Evolutionary conservation across 306 rosid genomes (phyloP).

Genomic region (Benincasa hispida): DNA sequence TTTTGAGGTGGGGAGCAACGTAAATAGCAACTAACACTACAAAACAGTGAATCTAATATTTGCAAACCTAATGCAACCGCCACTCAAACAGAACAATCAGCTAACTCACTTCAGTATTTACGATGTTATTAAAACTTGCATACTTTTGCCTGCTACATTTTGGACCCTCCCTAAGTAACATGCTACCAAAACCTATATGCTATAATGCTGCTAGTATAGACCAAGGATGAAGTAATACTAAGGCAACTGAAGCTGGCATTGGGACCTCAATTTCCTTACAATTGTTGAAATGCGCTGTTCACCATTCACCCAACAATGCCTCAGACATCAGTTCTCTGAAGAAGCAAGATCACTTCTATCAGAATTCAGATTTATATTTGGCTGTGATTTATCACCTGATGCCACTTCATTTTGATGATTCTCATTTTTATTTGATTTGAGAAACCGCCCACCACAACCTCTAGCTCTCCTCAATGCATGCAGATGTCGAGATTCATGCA

Average conservation of each 20-base stretch:
- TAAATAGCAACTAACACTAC: constrained; percentile 11
- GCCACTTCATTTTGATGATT: constrained; percentile 35
- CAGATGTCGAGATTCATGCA: constrained; percentile 88
- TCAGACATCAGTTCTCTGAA: constrained; percentile 34
- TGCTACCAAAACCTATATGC: constrained; percentile 48
- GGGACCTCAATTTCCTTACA: constrained; percentile 15
- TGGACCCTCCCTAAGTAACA: constrained; percentile 37
- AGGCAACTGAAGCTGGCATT: constrained; percentile 19
- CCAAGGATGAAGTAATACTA: constrained; percentile 24
- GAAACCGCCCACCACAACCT: constrained; percentile 91
- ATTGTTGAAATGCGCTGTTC: constrained; percentile 6
- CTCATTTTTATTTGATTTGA: constrained; percentile 66
- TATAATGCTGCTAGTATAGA: constrained; percentile 26
- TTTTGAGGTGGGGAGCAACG: constrained; percentile 11
- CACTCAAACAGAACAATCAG: constrained; percentile 24
- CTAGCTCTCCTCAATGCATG: constrained; percentile 81
- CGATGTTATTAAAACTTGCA: constrained; percentile 9
- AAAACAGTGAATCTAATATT: constrained; percentile 22
- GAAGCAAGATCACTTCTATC: constrained; percentile 45
- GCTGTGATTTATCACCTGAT: constrained; percentile 39
- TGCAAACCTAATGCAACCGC: constrained; percentile 27
- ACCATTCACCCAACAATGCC: constrained; percentile 7
- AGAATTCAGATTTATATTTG: constrained; percentile 50
- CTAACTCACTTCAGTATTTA: constrained; percentile 11
- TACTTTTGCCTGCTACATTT: constrained; percentile 21